Conservation (phyloP, 352 stramenopile species). For the Phytophthora europaea region DNA sequence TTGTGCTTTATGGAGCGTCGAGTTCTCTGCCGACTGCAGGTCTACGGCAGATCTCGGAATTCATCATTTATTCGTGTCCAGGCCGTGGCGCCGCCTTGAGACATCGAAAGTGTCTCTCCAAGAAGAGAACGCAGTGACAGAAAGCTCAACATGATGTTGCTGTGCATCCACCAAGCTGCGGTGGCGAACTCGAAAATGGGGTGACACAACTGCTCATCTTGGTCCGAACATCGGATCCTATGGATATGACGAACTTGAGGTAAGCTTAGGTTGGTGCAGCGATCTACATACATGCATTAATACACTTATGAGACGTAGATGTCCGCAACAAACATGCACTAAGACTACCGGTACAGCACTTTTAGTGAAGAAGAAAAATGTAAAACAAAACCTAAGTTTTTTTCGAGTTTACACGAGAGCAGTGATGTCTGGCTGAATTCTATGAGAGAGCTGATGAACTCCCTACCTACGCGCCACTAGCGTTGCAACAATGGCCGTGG, state of each 20-base stretch:
- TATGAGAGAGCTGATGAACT: constrained; percentile 3
- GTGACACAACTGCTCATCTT: neutral
- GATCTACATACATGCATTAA: neutral
- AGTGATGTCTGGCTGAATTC: constrained; percentile 9
- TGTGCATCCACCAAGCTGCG: constrained; percentile 4
- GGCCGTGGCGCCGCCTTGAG: constrained; percentile 16
- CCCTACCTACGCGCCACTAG: constrained; percentile 37
- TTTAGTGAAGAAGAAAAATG: neutral
- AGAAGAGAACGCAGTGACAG: constrained; percentile 9
- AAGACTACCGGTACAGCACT: neutral
- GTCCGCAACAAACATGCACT: neutral
- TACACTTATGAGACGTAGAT: neutral
- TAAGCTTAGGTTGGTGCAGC: neutral
- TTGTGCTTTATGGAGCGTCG: constrained; percentile 33
- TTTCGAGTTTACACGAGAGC: constrained; percentile 8
- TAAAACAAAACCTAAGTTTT: neutral
- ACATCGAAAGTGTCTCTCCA: constrained; percentile 24
- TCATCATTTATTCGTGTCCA: neutral
- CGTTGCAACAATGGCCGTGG: constrained; percentile 36
- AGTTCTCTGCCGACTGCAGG: constrained; percentile 12
- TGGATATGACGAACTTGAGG: neutral
- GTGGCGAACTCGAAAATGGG: neutral
- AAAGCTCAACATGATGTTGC: neutral
- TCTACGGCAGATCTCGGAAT: neutral
- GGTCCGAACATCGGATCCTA: neutral